phyloP scores from a whole-genome alignment of 768 basidiomycete species.

The Phaeolepiota aurea region DNA sequence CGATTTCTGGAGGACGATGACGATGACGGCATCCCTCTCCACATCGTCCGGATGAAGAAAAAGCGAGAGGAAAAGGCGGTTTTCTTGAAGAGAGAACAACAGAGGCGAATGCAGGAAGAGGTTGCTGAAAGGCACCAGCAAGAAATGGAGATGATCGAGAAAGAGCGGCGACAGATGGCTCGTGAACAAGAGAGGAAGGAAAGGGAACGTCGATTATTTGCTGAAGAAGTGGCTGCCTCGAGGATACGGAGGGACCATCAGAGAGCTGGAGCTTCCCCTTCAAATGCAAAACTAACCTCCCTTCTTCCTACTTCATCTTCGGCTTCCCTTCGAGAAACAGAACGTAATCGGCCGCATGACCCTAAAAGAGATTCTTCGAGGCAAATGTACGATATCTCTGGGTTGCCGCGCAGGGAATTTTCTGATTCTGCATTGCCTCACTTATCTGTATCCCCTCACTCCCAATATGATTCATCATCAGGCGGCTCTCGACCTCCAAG shows the following conservation, averaged over 20 bases:
- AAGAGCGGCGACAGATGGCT: conserved; percentile 39
- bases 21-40: conserved; percentile 62
- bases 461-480: conserved; percentile 32
- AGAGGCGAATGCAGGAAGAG: conserved; percentile 40
- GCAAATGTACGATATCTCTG: conserved; percentile 23
- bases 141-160: conserved; percentile 37
- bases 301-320: conserved; percentile 26
- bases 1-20: conserved; percentile 61
- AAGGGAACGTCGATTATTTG: conserved; percentile 40
- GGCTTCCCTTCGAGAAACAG: conserved; percentile 27
- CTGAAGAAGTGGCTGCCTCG: conserved; percentile 54
- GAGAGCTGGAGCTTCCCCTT: conserved; percentile 28
- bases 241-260: conserved; percentile 52
- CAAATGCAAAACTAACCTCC: conserved; percentile 16
- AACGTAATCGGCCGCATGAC: conserved; percentile 32
- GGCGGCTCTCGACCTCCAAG: conserved; percentile 44
- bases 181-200: conserved; percentile 47
- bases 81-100: conserved; percentile 54
- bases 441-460: conserved; percentile 14
- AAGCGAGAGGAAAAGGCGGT: conserved; percentile 65
- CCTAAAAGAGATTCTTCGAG: conserved; percentile 29
- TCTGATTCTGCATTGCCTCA: conserved; percentile 34
- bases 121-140: conserved; percentile 39
- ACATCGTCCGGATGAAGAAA: conserved; percentile 66
- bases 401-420: conserved; percentile 33